Evolutionary conservation across 2,329 filamentous ascomycete species (phyloP).

Genomic region (Pseudogymnoascus sp.): DNA sequence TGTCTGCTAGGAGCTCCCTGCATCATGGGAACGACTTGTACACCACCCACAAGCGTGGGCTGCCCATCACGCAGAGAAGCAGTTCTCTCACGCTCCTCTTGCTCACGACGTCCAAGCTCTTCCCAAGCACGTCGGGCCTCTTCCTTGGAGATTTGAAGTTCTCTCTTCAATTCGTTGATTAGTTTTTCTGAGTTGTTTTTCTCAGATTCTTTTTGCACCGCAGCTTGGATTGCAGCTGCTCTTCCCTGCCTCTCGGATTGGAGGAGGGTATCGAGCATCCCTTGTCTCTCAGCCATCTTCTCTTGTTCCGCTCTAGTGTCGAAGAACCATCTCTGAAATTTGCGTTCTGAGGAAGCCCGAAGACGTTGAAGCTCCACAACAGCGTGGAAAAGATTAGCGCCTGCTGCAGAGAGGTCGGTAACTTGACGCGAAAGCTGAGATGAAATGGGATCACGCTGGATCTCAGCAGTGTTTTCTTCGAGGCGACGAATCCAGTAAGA

Average conservation of each 20-base stretch:
- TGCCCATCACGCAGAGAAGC: conserved; percentile 78
- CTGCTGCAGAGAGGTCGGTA: conserved; percentile 91
- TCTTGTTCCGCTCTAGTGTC: conserved; percentile 87
- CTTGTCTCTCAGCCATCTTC: conserved; percentile 71
- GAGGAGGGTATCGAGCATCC: conserved; percentile 67
- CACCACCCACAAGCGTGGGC: conserved; percentile 81
- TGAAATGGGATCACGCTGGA: conserved; percentile 72
- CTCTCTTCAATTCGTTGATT: conserved; percentile 83
- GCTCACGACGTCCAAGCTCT: conserved; percentile 84
- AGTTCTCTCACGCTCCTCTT: conserved; percentile 83
- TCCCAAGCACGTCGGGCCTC: conserved; percentile 96
- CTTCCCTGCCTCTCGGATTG: conserved; percentile 64
- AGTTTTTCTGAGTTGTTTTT: conserved; percentile 65
- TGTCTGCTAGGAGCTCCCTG: conserved; percentile 55
- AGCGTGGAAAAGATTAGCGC: conserved; percentile 93
- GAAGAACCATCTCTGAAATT: conserved; percentile 98
- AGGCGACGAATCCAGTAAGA: conserved; percentile 94
- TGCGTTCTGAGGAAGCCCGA: conserved; percentile 88
- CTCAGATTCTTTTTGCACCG: conserved; percentile 59
- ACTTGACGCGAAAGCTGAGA: conserved; percentile 89
- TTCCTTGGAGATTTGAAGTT: conserved; percentile 89
- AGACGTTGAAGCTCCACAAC: conserved; percentile 92
- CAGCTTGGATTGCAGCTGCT: conserved; percentile 56
- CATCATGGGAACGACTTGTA: conserved; percentile 91
- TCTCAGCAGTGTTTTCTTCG: conserved; percentile 81